Evolutionary conservation across 73 alveolate species (phyloP).

Genomic region (Stentor coeruleus): DNA sequence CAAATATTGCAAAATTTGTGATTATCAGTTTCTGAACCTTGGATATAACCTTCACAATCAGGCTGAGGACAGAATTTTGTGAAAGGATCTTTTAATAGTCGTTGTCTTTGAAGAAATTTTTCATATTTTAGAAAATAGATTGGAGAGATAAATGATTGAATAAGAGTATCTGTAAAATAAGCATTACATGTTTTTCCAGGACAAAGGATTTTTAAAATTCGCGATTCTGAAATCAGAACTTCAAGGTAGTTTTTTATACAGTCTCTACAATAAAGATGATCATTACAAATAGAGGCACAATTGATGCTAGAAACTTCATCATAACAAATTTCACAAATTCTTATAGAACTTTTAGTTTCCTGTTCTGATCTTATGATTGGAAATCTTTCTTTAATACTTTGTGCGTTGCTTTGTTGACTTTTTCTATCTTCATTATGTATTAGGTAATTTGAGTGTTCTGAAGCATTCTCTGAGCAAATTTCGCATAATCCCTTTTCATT

Average conservation of each 20-base stretch:
- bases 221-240: background rate
- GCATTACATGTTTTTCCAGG: background rate
- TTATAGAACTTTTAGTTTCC: background rate
- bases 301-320: background rate
- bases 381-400: constrained; percentile 31
- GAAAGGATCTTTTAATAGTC: constrained; percentile 37
- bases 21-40: constrained; percentile 31
- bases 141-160: background rate
- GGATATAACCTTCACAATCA: constrained; percentile 54
- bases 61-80: constrained; percentile 57
- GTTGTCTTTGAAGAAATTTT: constrained; percentile 36
- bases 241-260: constrained; percentile 14
- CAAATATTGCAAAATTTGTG: constrained; percentile 34
- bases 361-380: background rate
- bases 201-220: background rate
- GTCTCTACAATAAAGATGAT: constrained; percentile 2
- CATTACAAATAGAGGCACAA: background rate
- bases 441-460: constrained; percentile 47
- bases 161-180: background rate
- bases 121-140: background rate
- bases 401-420: constrained; percentile 61
- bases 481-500: background rate
- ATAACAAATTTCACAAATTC: background rate
- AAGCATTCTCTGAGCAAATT: constrained; percentile 31
- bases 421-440: constrained; percentile 66